A percentile compares a stretch with the other conserved stretches of the same genome.
Conservation (phyloP, 352 stramenopile species). For the Globisporangium nodosum region DNA sequence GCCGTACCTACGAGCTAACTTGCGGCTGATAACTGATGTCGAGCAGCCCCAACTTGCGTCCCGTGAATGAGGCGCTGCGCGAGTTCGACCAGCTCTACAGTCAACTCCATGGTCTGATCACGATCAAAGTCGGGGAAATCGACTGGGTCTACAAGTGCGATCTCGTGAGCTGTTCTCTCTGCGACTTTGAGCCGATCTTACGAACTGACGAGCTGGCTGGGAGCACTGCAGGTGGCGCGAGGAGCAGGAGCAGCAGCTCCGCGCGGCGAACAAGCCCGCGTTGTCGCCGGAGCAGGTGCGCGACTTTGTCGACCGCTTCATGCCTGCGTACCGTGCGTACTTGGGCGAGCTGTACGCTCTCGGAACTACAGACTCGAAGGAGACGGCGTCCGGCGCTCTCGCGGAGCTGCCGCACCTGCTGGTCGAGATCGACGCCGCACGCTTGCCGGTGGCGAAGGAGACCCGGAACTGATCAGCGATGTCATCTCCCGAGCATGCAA, state of each 20-base stretch:
- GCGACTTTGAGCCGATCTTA: no score
- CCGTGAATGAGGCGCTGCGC: slow-evolving; percentile 58
- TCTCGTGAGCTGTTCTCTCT: neutral
- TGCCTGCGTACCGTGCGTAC: slow-evolving; percentile 79
- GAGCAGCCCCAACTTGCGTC: slow-evolving; percentile 42
- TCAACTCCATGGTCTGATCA: slow-evolving; percentile 56
- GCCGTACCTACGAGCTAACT: neutral
- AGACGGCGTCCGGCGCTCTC: slow-evolving; percentile 10
- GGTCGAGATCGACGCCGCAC: slow-evolving; percentile 44
- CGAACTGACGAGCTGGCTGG: neutral
- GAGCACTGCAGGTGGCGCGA: slow-evolving; percentile 59
- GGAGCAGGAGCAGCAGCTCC: slow-evolving; percentile 66
- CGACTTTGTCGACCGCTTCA: slow-evolving; percentile 86
- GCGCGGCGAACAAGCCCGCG: slow-evolving; percentile 48
- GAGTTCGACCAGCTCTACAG: slow-evolving; percentile 66
- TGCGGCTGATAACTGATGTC: neutral
- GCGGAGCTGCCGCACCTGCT: slow-evolving; percentile 38
- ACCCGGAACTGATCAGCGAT: no score
- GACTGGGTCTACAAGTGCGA: slow-evolving; percentile 81
- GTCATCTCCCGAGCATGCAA: neutral
- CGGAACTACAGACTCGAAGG: neutral
- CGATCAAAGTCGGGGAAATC: slow-evolving; percentile 67
- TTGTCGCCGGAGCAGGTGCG: slow-evolving; percentile 59
- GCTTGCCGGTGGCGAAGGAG: slow-evolving; percentile 21
- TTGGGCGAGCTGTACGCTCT: slow-evolving; percentile 48